Evolutionary conservation across 306 rosid genomes (phyloP), one percentile per base, ranked within the genome.

Genomic region (Cucumis melo): DNA sequence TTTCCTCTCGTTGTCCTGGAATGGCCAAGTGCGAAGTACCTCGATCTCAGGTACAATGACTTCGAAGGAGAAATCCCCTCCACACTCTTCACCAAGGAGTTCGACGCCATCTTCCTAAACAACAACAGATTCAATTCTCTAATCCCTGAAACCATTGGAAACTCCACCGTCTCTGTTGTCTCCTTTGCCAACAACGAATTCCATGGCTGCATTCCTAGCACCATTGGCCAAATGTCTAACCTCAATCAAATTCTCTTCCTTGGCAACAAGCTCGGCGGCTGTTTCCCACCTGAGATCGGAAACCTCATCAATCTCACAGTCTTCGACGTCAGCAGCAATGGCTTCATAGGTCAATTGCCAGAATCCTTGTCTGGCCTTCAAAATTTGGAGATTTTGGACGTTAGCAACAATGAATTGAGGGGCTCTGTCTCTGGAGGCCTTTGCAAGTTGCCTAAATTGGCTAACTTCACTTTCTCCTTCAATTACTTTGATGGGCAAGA

Each of bases 401-500:
- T 91, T 8, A 60, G 83, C 8, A 36, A 71, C 0, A 93, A 93
- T 50, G 77, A 80, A 78, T 63, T 91, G 15, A 78, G 86, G 17
- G 92, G 98, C 14, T 79, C 72, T 72, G 88, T 91, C 48, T 73
- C 89, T 0, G 84, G 73, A 14, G 74, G 60, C 8, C 34, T 89
- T 34, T 93, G 97, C 70, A 75, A 78, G 10, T 70, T 93, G 62
- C 93, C 93, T 9, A 61, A 6, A 9, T 80, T 91, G 83, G 38
- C 7, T 20, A 85, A 89, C 55, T 87, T 91, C 46, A 86, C 87
- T 7, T 87, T 80, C 70, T 75, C 90, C 38, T 32, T 75, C n/a
- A 93, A 93, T 32, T 91, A 87, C 76, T 89, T 93, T 32, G 84
- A 64, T 11, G 84, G 82, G 3, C 88, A 65, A 79, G 89, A 86